These are phyloP conservation scores for Linum usitatissimum DNA, from an alignment of 345 rosid genomes.

Conservation along the genomic window DNA sequence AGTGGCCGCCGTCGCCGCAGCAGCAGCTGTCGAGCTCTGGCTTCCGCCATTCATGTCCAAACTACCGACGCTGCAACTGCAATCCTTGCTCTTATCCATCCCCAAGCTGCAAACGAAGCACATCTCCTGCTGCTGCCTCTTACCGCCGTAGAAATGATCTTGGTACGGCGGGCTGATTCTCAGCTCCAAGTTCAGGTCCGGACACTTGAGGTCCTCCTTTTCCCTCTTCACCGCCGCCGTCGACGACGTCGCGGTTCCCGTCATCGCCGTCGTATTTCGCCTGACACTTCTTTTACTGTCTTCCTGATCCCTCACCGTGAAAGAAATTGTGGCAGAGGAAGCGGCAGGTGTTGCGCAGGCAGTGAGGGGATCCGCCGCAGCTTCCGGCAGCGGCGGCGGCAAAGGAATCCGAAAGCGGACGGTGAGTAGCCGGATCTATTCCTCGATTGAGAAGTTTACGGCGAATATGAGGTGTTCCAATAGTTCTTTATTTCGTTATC, in stretches of 20 bases:
- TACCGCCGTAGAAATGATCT: constrained; percentile 15
- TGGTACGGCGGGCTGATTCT: constrained; percentile 70
- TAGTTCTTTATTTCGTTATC: constrained; percentile 82
- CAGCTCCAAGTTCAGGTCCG: constrained; percentile 82
- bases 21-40: constrained; percentile 16
- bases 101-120: constrained; percentile 55
- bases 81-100: constrained; percentile 38
- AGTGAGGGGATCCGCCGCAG: constrained; percentile 2
- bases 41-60: constrained; percentile 13
- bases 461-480: constrained; percentile 82
- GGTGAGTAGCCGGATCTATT: constrained; percentile 64
- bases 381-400: constrained; percentile 10
- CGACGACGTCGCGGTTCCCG: constrained; percentile 12
- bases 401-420: constrained; percentile 37
- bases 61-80: constrained; percentile 27
- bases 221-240: constrained; percentile 20
- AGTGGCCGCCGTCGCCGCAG: constrained; percentile 12
- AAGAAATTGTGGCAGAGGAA: constrained; percentile 28
- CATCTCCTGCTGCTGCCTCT: constrained; percentile 12
- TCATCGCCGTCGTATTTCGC: neutral
- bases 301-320: constrained; percentile 21
- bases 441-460: constrained; percentile 73
- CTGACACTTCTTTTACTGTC: constrained; percentile 1
- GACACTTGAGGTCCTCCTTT: constrained; percentile 15
- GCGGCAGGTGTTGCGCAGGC: constrained; percentile 10